Percentiles rank a stretch among this genome's conserved stretches.
Evolutionary conservation across 176 grass and related monocot species (phyloP).

Genomic region (Cenchrus purpureus): DNA sequence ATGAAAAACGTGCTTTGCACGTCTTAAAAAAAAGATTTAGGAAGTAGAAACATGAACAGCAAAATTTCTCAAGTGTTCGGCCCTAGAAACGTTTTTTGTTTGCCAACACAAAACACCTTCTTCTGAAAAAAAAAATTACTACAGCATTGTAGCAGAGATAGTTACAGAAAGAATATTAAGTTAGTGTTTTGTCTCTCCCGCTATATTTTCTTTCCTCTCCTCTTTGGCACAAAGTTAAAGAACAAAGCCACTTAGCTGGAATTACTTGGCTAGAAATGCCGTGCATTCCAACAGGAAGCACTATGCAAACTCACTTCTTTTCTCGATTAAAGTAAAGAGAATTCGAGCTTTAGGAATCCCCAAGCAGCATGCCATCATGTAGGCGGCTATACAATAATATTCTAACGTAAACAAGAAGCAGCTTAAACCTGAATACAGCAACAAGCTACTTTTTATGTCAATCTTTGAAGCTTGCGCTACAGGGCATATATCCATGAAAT

Average conservation of each 20-base stretch:
- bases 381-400: slow-evolving; percentile 12
- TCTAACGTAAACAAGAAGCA: slow-evolving; percentile 27
- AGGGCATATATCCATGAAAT: slow-evolving; percentile 33
- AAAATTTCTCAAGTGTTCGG: neutral
- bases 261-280: slow-evolving; percentile 52
- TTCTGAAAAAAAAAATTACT: neutral
- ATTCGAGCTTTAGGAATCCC: slow-evolving; percentile 60
- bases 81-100: neutral
- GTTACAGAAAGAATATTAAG: slow-evolving; percentile 49
- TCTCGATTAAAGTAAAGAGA: slow-evolving; percentile 52
- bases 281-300: slow-evolving; percentile 44
- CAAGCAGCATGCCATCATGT: slow-evolving; percentile 59
- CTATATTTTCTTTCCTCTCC: slow-evolving; percentile 27
- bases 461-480: slow-evolving; percentile 45
- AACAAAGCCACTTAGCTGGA: slow-evolving; percentile 42
- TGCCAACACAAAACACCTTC: neutral
- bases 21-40: too few relatives aligned
- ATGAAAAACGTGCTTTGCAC: too few relatives aligned
- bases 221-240: slow-evolving; percentile 65
- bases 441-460: slow-evolving; percentile 26
- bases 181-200: slow-evolving; percentile 36
- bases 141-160: neutral
- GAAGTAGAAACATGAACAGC: neutral
- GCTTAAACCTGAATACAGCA: slow-evolving; percentile 26
- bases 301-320: slow-evolving; percentile 39